phyloP scores from a whole-genome alignment of 1,284 basidiomycete genomes.

The Meira nashicola region DNA sequence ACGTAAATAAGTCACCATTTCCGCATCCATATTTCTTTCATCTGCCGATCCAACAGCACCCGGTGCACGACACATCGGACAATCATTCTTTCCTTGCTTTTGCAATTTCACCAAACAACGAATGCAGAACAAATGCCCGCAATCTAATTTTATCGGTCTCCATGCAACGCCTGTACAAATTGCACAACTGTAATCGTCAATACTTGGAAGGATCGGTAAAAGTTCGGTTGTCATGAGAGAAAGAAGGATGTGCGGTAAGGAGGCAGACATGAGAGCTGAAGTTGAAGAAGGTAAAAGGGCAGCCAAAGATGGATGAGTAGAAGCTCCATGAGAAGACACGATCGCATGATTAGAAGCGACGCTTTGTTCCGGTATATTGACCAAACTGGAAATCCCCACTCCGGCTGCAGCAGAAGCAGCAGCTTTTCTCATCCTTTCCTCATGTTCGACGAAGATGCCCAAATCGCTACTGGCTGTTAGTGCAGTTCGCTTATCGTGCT shows the following conservation, averaged over 20 bases:
- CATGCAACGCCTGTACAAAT: constrained; percentile 55
- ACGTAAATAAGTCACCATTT: constrained; percentile 76
- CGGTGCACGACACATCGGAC: constrained; percentile 68
- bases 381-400: constrained; percentile 19
- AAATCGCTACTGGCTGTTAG: constrained; percentile 55
- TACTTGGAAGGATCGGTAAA: constrained; percentile 73
- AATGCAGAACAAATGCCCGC: constrained; percentile 85
- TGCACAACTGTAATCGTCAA: constrained; percentile 65
- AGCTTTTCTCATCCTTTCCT: constrained; percentile 27
- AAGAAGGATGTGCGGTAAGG: constrained; percentile 71
- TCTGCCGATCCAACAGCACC: constrained; percentile 45
- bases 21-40: constrained; percentile 66
- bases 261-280: constrained; percentile 40
- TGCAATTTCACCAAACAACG: constrained; percentile 92
- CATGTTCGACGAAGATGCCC: constrained; percentile 36
- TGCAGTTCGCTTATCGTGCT: constrained; percentile 79
- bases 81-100: constrained; percentile 70
- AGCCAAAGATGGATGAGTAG: constrained; percentile 40
- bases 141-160: constrained; percentile 66
- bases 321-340: constrained; percentile 18
- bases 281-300: constrained; percentile 38
- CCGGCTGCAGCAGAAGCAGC: constrained; percentile 25
- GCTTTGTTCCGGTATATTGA: constrained; percentile 14
- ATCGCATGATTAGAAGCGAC: constrained; percentile 16
- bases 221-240: constrained; percentile 79